Evolutionary conservation across 176 grass and related monocot species (phyloP).

Genomic region (Hordeum vulgare): DNA sequence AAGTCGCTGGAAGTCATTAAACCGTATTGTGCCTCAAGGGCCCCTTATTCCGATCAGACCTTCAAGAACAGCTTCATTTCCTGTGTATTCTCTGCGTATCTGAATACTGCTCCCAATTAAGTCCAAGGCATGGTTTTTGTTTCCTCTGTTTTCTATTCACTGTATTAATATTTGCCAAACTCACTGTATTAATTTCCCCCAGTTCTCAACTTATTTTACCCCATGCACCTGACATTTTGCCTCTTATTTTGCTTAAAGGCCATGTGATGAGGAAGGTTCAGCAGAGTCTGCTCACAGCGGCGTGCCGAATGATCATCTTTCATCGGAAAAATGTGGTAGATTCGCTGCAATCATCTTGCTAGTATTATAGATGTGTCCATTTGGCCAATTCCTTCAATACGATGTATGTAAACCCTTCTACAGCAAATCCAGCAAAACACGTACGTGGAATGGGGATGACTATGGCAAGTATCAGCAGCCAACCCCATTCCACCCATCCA

Average conservation of each 20-base stretch:
- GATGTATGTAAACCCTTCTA: not conserved
- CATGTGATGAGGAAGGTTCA: not conserved
- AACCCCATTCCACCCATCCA: not conserved
- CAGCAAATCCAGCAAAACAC: not conserved
- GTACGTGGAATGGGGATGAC: not conserved
- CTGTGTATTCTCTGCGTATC: too few species aligned
- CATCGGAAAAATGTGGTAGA: not conserved
- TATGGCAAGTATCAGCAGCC: not conserved
- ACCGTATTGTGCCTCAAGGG: not conserved
- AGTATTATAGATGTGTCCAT: not conserved
- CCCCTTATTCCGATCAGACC: not conserved
- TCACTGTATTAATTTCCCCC: too few species aligned
- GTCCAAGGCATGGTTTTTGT: too few species aligned
- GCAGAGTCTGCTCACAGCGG: not conserved
- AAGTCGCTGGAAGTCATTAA: not conserved
- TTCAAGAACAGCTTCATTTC: too few species aligned
- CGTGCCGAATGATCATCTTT: not conserved
- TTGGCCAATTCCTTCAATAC: not conserved
- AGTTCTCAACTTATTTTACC: too few species aligned
- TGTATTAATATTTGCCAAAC: too few species aligned
- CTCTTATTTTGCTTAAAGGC: not conserved
- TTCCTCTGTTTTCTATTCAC: too few species aligned
- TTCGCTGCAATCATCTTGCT: not conserved
- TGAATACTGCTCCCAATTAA: too few species aligned
- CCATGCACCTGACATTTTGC: too few species aligned